Evolutionary conservation across 176 grass and related monocot genomes (phyloP).

Genomic region (Juncus inflexus): DNA sequence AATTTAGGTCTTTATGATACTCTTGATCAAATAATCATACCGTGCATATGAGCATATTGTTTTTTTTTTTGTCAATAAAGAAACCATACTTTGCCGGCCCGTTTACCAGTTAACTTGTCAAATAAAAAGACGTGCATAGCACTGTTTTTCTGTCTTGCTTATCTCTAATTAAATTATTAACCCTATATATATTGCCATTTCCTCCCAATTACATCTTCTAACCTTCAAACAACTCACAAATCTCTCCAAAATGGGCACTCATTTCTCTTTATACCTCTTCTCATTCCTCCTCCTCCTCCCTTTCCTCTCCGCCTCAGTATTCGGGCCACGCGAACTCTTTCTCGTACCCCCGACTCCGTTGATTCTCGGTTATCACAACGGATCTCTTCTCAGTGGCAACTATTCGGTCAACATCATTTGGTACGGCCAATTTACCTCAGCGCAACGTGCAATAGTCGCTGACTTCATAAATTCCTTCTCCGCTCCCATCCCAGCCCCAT

Average conservation of each 20-base stretch:
- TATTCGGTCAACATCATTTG: constrained; percentile 62
- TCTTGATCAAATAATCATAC: too few species aligned
- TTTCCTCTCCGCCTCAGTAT: constrained; percentile 23
- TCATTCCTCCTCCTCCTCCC: constrained; percentile 16
- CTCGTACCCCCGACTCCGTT: constrained; percentile 57
- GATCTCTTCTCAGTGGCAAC: constrained; percentile 58
- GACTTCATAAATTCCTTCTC: constrained; percentile 70
- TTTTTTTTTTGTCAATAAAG: too few species aligned
- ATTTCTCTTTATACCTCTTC: constrained; percentile 18
- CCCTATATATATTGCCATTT: constrained; percentile 1
- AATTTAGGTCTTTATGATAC: too few species aligned
- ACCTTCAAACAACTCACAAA: constrained; percentile 7
- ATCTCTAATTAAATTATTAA: neutral
- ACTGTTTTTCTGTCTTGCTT: neutral
- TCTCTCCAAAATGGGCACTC: constrained; percentile 12
- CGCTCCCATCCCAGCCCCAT: neutral
- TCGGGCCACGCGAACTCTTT: constrained; percentile 50
- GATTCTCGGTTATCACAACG: constrained; percentile 60
- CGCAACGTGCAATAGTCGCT: constrained; percentile 50
- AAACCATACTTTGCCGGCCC: too few species aligned
- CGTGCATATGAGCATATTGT: too few species aligned
- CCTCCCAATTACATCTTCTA: neutral
- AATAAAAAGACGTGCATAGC: constrained; percentile 8
- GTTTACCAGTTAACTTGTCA: too few species aligned
- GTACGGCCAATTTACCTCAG: constrained; percentile 58